These are phyloP conservation scores for Ceratocystis smalleyi DNA, from an alignment of 2,329 filamentous ascomycete species.

Conservation along the genomic window DNA sequence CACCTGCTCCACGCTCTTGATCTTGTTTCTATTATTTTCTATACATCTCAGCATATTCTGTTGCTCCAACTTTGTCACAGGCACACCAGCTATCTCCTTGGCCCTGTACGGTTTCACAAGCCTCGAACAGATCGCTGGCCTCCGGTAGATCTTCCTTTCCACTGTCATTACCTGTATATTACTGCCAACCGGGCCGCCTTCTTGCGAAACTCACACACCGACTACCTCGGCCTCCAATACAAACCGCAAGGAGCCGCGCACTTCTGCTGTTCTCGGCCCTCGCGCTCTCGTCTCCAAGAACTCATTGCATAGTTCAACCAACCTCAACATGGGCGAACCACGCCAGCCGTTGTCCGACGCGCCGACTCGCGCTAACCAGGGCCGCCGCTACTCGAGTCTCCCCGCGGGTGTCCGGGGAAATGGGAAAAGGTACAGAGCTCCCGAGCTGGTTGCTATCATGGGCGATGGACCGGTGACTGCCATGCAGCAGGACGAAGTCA, in stretches of 20 bases:
- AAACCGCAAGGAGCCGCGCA: neutral
- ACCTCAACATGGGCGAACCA: neutral
- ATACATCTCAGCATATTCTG: neutral
- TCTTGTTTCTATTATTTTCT: neutral
- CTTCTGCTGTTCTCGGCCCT: neutral
- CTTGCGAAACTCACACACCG: neutral
- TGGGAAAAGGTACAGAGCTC: constrained; percentile 13
- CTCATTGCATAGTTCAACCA: neutral
- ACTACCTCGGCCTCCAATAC: neutral
- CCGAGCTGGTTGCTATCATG: constrained; percentile 13
- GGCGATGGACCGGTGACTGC: constrained; percentile 7
- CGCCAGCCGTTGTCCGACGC: constrained; percentile 6
- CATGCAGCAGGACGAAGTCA: constrained; percentile 12
- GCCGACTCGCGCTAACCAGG: neutral
- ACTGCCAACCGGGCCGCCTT: neutral
- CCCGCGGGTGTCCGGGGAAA: constrained; percentile 8
- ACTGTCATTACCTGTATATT: neutral
- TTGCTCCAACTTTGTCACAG: neutral
- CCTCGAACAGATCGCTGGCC: too few species aligned
- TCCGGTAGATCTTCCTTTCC: too few species aligned
- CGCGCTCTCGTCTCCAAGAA: too few species aligned
- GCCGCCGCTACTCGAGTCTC: constrained; percentile 11
- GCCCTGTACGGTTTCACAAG: neutral
- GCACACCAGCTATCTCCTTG: neutral
- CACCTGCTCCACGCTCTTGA: neutral